Evolutionary conservation across 768 basidiomycete genomes (phyloP), one percentile per base, ranked within the genome.

Genomic region (Boletus fagicola): DNA sequence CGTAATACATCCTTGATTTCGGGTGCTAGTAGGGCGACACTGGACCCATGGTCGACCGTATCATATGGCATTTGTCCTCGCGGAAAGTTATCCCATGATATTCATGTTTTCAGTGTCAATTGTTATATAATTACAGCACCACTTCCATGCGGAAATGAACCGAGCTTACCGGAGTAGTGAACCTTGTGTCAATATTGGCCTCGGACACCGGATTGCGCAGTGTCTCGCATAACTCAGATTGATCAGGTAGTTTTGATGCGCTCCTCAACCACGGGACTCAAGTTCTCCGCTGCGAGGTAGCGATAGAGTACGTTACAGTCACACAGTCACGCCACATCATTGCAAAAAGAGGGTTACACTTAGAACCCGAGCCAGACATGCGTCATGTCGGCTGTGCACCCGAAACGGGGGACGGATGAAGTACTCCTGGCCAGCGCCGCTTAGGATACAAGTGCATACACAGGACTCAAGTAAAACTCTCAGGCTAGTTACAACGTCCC

Each of bases 331-430:
- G 44, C 31, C 47, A 49, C 48, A 24, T 36, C 24, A n/a, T 30
- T 47, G 4, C 10, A 16, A 30, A 46, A 20, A 20, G 28, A 16
- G 15, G 39, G 39, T 45, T n/a, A 11, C 38, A n/a, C 18, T 9
- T 9, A 38, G 15, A 5, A 13, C 33, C 31, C 36, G 13, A 35
- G 12, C 16, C 36, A 28, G 28, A 40, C n/a, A 40, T n/a, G 39
- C n/a, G n/a, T 40, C 24, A 20, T 4, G 13, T 6, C 16, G 30
- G 28, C 43, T 36, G 44, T 40, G 44, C 16, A 26, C 15, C 18
- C 7, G 54, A 58, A 58, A 58, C 30, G 20, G 58, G 57, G 57
- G 40, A 45, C 55, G 33, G 50, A 56, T 30, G 42, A 36, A 56
- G 15, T 54, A 53, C 52, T 9, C n/a, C 39, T 49, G 22, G 28